Base-by-base conservation (phyloP, 495 filamentous ascomycete genomes). In the Paragyromitra xinjiangensis region DNA sequence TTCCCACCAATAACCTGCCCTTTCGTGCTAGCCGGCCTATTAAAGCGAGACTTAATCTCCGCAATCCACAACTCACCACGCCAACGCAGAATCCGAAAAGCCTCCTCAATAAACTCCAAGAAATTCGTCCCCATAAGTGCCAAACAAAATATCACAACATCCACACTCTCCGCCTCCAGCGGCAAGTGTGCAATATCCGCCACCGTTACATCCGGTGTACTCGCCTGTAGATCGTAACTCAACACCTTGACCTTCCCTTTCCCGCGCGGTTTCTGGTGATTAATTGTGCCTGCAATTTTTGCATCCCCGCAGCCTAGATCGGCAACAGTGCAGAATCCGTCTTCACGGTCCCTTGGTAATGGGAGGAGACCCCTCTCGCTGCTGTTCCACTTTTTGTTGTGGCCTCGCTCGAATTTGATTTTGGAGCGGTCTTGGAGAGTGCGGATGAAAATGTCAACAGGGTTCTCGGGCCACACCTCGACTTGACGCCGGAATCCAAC, bases 41-140 rank as follows among this genome's bases (percentile, higher is more conserved):
- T 51, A 80, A 98, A 98, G 14, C 95, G 90, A 64, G 89, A 92
- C 85, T 97, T 98, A 82, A 98, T 97, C 85, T 99, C 95, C 56
- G 93, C 93, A 65, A 99, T 88, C 95, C 95, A 99, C 59, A 95
- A 88, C 85, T 99, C 95, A 68, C 95, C 95, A 80, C 92, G 92
- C 88, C 94, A 95, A 68, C 92, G 89, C 75, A 98, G 86, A 11
- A 98, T 86, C 22, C 95, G 88, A 84, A 91, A 94, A n/a, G 94
- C 94, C 84, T 99, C 95, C 81, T 97, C 94, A 71, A 98, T 88
- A 81, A 98, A 98, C 73, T 92, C 90, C 24, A 97, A 87, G 93
- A 95, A 99, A 84, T 99, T 99, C 16, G 95, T 98, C 78, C 96
- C 95, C 95, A 99, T 99, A 51, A 99, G 88, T 69, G 95, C 95